These are phyloP conservation scores for Venturia nashicola DNA, from an alignment of 2,329 filamentous ascomycete genomes.

Conservation along the genomic window DNA sequence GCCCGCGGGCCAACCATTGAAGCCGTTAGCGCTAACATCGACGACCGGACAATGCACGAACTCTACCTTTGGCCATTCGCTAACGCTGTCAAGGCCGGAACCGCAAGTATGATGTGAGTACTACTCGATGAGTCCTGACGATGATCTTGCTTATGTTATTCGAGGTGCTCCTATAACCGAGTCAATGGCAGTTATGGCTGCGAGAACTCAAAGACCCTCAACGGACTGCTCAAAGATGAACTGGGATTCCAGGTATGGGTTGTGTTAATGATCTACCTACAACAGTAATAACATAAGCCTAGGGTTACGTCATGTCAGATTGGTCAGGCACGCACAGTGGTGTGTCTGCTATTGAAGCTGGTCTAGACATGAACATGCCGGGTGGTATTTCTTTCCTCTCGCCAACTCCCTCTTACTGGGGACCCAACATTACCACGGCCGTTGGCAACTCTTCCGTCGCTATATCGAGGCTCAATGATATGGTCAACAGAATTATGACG, in stretches of 20 bases:
- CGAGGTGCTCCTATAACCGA: constrained; percentile 24
- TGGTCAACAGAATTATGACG: constrained; percentile 31
- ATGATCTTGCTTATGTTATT: constrained; percentile 32
- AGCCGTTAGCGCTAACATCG: constrained; percentile 49
- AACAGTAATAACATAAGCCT: no score
- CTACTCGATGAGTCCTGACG: constrained; percentile 12
- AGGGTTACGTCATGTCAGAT: constrained; percentile 29
- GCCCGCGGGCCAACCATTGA: constrained; percentile 28
- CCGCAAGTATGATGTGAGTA: constrained; percentile 34
- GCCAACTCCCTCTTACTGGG: constrained; percentile 38
- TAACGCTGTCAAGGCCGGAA: constrained; percentile 56
- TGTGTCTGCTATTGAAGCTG: constrained; percentile 30
- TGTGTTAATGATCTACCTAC: no score
- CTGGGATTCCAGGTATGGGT: constrained; percentile 28
- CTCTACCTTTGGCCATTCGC: constrained; percentile 69
- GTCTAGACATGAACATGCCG: constrained; percentile 48
- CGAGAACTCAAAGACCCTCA: no score
- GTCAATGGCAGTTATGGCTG: constrained; percentile 33
- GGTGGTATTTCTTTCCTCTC: constrained; percentile 17
- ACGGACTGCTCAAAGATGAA: constrained; percentile 32
- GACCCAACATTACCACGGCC: constrained; percentile 39
- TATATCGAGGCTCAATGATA: constrained; percentile 28
- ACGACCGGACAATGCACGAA: constrained; percentile 65
- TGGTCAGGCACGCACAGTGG: constrained; percentile 33
- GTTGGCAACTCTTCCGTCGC: constrained; percentile 35